phyloP scores from a whole-genome alignment of 1,284 basidiomycete species.

The Trametes pubescens region DNA sequence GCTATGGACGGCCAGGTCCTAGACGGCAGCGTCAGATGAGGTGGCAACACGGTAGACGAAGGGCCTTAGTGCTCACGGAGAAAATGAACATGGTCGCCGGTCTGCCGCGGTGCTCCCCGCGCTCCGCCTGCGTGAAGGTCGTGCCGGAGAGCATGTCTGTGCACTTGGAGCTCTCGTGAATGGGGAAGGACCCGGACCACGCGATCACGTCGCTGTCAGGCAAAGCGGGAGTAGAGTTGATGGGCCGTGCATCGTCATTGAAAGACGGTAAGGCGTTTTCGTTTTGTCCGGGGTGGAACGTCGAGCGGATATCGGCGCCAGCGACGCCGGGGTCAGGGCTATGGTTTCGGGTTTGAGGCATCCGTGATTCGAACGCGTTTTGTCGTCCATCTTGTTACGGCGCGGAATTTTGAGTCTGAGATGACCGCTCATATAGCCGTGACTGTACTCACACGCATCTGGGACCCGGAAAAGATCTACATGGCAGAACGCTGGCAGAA shows the following conservation, averaged over 20 bases:
- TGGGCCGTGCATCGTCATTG: not conserved
- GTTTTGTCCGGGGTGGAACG: too few species aligned
- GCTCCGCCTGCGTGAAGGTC: constrained; percentile 68
- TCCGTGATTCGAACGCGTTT: too few species aligned
- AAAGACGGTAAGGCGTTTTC: too few species aligned
- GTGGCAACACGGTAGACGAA: not conserved
- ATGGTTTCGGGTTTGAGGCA: too few species aligned
- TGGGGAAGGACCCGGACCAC: constrained; percentile 47
- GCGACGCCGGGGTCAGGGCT: too few species aligned
- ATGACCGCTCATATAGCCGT: not conserved
- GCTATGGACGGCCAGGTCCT: constrained; percentile 8
- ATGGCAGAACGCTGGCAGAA: not conserved
- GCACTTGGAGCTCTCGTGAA: constrained; percentile 61
- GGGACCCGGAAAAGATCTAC: not conserved
- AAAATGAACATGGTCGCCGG: constrained; percentile 34
- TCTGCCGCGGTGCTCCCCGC: constrained; percentile 62
- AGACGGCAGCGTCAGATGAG: constrained; percentile 35
- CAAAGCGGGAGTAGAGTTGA: not conserved
- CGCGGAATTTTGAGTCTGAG: too few species aligned
- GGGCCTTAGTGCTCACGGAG: not conserved
- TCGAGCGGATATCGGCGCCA: too few species aligned
- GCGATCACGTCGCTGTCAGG: constrained; percentile 46
- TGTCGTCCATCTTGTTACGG: too few species aligned
- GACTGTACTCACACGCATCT: not conserved
- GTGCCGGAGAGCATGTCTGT: constrained; percentile 67